Base-by-base conservation (phyloP, 2,329 filamentous ascomycete genomes). In the Epichloe baconii region DNA sequence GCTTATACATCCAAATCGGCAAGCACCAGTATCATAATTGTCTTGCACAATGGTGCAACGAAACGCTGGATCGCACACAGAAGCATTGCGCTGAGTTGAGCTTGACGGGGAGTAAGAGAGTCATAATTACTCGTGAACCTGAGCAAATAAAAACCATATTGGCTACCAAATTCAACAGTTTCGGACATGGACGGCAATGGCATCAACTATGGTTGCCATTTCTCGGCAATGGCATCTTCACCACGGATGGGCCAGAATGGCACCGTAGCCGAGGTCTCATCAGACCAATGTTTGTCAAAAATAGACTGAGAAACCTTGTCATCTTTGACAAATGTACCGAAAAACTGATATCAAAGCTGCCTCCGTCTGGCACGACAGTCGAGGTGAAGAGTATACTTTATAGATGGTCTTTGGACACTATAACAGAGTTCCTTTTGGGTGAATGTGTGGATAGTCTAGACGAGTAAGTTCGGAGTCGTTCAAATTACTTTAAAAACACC, bases 371-470 rank as follows among this genome's bases (percentile, higher is more conserved):
- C 45, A 64, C 69, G 2, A 73, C 71, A 0, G 72, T 85, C 10
- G 77, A 86, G 56, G 66, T 86, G 31, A 77, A 80, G 57, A 72
- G 76, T 11, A 64, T 83, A 8, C 82, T 85, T 59, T 85, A 85
- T 59, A 73, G 75, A 49, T 72, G 85, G 59, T 84, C 82, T 0
- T 71, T 86, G 17, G 82, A 86, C 54, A 77, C 79, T 0, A 79
- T 82, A 0, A 86, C 82, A 0, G 79, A 83, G 44, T 84, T 86
- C 56, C 66, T 87, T 4, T 82, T 86, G 45, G 83, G 83, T 6
- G 69, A 78, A 45, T 78, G 73, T 48, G 73, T 74, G 3, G 66
- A 72, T 54, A 72, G 71, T 14, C 58, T 78, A 36, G 65, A 65
- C 48, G 68, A 68, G 69, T 71, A 54, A 15, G 48, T 23, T 45